phyloP scores from a whole-genome alignment of 2,329 filamentous ascomycete species.

The Anthostomella pinea region DNA sequence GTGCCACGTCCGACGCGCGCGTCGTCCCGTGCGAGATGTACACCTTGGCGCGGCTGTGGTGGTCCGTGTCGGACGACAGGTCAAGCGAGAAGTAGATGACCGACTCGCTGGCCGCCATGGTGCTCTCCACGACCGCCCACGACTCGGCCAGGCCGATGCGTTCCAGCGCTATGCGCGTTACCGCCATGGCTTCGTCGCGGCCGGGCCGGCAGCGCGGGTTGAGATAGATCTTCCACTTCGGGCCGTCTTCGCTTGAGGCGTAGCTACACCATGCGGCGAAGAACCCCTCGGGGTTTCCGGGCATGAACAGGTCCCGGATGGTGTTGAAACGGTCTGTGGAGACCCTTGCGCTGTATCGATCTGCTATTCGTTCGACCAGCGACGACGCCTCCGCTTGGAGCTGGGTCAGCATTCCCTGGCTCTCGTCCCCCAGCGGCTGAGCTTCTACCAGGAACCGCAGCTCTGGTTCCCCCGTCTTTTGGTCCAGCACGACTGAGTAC shows the following conservation, averaged over 20 bases:
- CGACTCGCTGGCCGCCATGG: slow-evolving; percentile 6
- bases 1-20: slow-evolving; percentile 8
- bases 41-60: slow-evolving; percentile 12
- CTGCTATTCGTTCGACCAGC: slow-evolving; percentile 7
- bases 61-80: slow-evolving; percentile 7
- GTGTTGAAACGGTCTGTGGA: slow-evolving; percentile 13
- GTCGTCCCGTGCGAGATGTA: slow-evolving; percentile 11
- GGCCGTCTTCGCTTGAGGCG: slow-evolving; percentile 7
- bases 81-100: slow-evolving; percentile 17
- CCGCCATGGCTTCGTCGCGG: slow-evolving; percentile 1
- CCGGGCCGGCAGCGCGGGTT: slow-evolving; percentile 7
- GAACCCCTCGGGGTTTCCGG: slow-evolving; percentile 2
- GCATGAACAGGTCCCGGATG: slow-evolving; percentile 16
- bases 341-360: slow-evolving; percentile 5
- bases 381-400: slow-evolving; percentile 7
- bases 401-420: background rate
- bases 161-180: slow-evolving; percentile 11
- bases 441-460: slow-evolving; percentile 19
- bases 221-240: slow-evolving; percentile 19
- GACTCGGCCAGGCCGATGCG: slow-evolving; percentile 10
- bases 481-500: slow-evolving; percentile 16
- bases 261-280: slow-evolving; percentile 16
- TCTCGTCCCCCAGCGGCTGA: slow-evolving; percentile 3
- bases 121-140: slow-evolving; percentile 7
- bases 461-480: slow-evolving; percentile 14